Conservation (phyloP, 2,329 filamentous ascomycete genomes). For the Penicillium hesseltinei region DNA sequence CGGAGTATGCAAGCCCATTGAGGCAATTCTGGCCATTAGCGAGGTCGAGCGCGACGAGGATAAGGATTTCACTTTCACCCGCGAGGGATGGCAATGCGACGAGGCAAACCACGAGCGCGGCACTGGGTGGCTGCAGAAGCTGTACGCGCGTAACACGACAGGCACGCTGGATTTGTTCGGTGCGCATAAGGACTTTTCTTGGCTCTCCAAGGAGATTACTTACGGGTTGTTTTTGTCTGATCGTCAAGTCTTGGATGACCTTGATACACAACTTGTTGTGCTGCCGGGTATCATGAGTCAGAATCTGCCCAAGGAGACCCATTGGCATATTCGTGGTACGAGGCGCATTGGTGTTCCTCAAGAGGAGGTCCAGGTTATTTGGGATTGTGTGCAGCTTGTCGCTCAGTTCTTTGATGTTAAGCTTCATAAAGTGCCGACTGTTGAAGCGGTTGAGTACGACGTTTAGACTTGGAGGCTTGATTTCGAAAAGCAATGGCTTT, state of each 20-base stretch:
- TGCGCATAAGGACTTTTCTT: slow-evolving; percentile 55
- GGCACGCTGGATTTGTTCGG: slow-evolving; percentile 33
- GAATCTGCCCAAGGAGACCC: slow-evolving; percentile 41
- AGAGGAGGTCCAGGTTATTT: slow-evolving; percentile 42
- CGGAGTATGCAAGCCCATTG: slow-evolving; percentile 63
- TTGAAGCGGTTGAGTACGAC: slow-evolving; percentile 33
- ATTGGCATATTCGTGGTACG: slow-evolving; percentile 48
- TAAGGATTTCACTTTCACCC: slow-evolving; percentile 54
- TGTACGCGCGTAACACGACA: slow-evolving; percentile 54
- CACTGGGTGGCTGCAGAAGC: slow-evolving; percentile 54
- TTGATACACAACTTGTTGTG: slow-evolving; percentile 48
- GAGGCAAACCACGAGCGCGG: slow-evolving; percentile 55
- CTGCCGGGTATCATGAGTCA: slow-evolving; percentile 47
- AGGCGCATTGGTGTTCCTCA: slow-evolving; percentile 40
- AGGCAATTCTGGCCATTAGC: slow-evolving; percentile 58
- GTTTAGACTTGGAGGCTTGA: slow-evolving; percentile 17
- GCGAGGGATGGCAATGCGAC: slow-evolving; percentile 60
- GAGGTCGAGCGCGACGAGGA: slow-evolving; percentile 56
- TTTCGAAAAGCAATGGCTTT: neutral
- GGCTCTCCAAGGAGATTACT: slow-evolving; percentile 70
- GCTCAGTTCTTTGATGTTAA: slow-evolving; percentile 29
- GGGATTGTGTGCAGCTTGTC: slow-evolving; percentile 32
- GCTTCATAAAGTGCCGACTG: slow-evolving; percentile 33
- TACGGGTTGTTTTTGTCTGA: slow-evolving; percentile 59
- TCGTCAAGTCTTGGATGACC: slow-evolving; percentile 39